A percentile compares a stretch with the other conserved stretches of the same genome.
Conservation (phyloP, 1,139 yeast species). For the Arxiozyma heterogenica region DNA sequence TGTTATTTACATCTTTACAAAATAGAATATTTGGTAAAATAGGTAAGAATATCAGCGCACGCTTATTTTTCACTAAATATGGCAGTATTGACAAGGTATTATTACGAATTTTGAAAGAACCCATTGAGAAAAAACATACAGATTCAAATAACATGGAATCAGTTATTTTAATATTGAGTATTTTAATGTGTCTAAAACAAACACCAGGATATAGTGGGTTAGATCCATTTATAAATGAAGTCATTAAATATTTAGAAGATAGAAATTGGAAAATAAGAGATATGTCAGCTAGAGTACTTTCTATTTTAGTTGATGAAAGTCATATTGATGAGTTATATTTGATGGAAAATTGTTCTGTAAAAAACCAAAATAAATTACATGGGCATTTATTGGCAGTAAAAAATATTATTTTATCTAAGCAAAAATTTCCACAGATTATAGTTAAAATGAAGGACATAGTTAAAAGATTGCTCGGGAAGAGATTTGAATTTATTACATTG, state of each 20-base stretch:
- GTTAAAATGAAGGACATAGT: neutral
- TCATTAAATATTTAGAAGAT: slow-evolving; percentile 42
- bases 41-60: slow-evolving; percentile 43
- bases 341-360: slow-evolving; percentile 6
- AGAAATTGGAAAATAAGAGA: slow-evolving; percentile 77
- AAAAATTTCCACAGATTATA: neutral
- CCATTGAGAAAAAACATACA: slow-evolving; percentile 28
- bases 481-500: slow-evolving; percentile 16
- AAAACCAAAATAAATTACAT: slow-evolving; percentile 43
- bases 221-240: slow-evolving; percentile 40
- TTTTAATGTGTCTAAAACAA: slow-evolving; percentile 59
- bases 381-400: slow-evolving; percentile 45
- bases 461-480: slow-evolving; percentile 5
- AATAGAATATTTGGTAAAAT: slow-evolving; percentile 65
- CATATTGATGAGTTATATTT: slow-evolving; percentile 21
- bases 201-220: slow-evolving; percentile 46
- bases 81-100: slow-evolving; percentile 44
- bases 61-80: slow-evolving; percentile 60
- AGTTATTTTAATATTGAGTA: slow-evolving; percentile 65
- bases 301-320: slow-evolving; percentile 38
- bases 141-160: slow-evolving; percentile 37
- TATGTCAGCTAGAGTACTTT: slow-evolving; percentile 66
- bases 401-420: neutral
- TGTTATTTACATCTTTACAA: slow-evolving; percentile 81
- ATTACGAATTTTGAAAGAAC: slow-evolving; percentile 35